Conservation (phyloP, 2,329 filamentous ascomycete species). For the Coniochaeta sp. region DNA sequence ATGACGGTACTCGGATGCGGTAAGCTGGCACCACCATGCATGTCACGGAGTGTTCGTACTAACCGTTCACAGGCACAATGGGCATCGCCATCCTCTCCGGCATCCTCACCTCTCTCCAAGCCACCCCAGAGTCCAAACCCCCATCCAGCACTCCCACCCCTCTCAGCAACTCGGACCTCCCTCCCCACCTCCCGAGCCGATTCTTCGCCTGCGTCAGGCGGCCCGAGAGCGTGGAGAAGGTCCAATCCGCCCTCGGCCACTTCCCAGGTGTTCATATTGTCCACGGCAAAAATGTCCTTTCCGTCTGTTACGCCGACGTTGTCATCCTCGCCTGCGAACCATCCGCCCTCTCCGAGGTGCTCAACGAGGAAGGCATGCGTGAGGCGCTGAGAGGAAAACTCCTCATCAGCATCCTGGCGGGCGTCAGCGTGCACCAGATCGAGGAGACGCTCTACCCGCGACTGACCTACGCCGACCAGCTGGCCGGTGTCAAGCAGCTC, state of each 20-base stretch:
- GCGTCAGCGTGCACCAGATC: conserved; percentile 64
- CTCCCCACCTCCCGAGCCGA: conserved; percentile 53
- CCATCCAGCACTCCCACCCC: conserved; percentile 34
- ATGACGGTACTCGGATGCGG: too few relatives aligned
- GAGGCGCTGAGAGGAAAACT: conserved; percentile 73
- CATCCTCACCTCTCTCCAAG: conserved; percentile 63
- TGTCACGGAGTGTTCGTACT: neutral
- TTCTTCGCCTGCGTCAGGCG: conserved; percentile 70
- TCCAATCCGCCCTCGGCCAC: conserved; percentile 45
- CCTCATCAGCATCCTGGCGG: conserved; percentile 74
- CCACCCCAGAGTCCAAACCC: conserved; percentile 21
- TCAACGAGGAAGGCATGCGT: conserved; percentile 60
- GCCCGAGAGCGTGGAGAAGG: conserved; percentile 54
- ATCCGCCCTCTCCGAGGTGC: conserved; percentile 61
- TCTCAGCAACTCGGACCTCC: conserved; percentile 32
- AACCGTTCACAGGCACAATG: conserved; percentile 57
- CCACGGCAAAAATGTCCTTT: conserved; percentile 46
- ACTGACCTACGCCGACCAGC: conserved; percentile 34
- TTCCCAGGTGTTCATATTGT: conserved; percentile 64
- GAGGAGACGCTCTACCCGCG: conserved; percentile 45
- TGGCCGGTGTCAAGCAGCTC: conserved; percentile 31
- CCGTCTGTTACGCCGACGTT: conserved; percentile 62
- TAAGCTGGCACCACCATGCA: too few relatives aligned
- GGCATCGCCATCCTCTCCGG: conserved; percentile 78
- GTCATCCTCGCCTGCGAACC: conserved; percentile 78